Percentiles rank a stretch among this genome's conserved stretches.
These are phyloP conservation scores for Gossypium anomalum DNA, from an alignment of 345 rosid genomes.

Conservation along the genomic window DNA sequence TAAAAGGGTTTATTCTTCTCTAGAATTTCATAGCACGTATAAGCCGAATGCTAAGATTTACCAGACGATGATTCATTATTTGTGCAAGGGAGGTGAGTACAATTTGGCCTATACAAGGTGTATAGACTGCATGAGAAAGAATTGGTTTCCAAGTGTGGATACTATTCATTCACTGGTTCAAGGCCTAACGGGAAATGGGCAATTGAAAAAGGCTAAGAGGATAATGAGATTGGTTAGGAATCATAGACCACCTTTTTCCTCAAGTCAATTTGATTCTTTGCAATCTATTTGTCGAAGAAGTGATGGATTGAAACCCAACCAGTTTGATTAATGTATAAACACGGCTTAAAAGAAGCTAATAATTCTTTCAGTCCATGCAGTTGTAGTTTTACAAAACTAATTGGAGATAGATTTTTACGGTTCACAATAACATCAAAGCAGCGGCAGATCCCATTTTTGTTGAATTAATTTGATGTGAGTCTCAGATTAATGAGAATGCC, in stretches of 20 bases:
- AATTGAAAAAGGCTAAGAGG: constrained; percentile 46
- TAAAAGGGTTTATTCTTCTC: constrained; percentile 57
- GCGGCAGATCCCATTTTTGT: constrained; percentile 12
- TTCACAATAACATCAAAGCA: constrained; percentile 3
- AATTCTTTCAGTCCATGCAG: constrained; percentile 20
- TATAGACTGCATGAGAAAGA: constrained; percentile 61
- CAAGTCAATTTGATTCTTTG: constrained; percentile 41
- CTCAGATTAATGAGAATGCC: neutral
- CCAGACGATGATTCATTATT: constrained; percentile 80
- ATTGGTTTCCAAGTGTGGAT: constrained; percentile 56
- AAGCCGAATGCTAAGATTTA: constrained; percentile 61
- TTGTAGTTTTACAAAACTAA: constrained; percentile 22
- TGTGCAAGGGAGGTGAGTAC: constrained; percentile 55
- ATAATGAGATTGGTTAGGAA: constrained; percentile 38
- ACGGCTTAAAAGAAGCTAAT: constrained; percentile 12
- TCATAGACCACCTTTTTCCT: constrained; percentile 56
- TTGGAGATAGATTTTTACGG: constrained; percentile 12
- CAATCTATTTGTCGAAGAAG: constrained; percentile 33
- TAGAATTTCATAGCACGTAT: constrained; percentile 38
- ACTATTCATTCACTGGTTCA: constrained; percentile 50
- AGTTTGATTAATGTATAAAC: neutral
- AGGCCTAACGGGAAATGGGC: constrained; percentile 47
- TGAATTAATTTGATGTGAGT: constrained; percentile 24
- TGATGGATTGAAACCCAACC: neutral
- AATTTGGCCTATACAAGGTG: constrained; percentile 67